Percentiles rank a stretch among this genome's conserved stretches.
Evolutionary conservation across 805 yeast species (phyloP).

Genomic region (Candida montana): DNA sequence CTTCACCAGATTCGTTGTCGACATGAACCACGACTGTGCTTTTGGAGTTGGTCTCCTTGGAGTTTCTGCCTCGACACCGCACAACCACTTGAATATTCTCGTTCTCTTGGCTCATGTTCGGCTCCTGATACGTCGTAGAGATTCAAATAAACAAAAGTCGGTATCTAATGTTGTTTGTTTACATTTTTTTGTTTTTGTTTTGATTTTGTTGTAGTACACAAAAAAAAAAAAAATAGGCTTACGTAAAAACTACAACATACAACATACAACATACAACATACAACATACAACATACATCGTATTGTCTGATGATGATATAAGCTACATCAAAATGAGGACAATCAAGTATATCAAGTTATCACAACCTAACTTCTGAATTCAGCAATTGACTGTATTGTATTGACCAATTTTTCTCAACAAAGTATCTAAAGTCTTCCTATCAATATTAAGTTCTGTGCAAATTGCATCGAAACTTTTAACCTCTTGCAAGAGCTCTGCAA

Average conservation of each 20-base stretch:
- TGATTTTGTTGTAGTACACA: neutral
- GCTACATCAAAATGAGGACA: too few relatives aligned
- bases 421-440: slow-evolving; percentile 49
- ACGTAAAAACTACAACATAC: neutral
- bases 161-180: neutral
- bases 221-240: neutral
- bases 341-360: too few relatives aligned
- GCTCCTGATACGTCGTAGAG: neutral
- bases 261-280: too few relatives aligned
- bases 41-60: slow-evolving; percentile 50
- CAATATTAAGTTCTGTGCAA: slow-evolving; percentile 60
- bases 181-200: slow-evolving; percentile 3
- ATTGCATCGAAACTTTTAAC: slow-evolving; percentile 58
- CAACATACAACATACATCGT: too few relatives aligned
- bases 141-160: neutral
- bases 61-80: slow-evolving; percentile 57
- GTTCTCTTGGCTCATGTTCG: slow-evolving; percentile 24
- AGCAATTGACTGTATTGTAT: slow-evolving; percentile 41
- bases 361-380: neutral
- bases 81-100: slow-evolving; percentile 58
- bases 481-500: slow-evolving; percentile 39
- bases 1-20: slow-evolving; percentile 40
- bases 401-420: slow-evolving; percentile 44
- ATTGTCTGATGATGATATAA: too few relatives aligned
- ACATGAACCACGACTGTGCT: slow-evolving; percentile 58